Conservation (phyloP, 2,329 filamentous ascomycete genomes). For the Stylonectria norvegica region DNA sequence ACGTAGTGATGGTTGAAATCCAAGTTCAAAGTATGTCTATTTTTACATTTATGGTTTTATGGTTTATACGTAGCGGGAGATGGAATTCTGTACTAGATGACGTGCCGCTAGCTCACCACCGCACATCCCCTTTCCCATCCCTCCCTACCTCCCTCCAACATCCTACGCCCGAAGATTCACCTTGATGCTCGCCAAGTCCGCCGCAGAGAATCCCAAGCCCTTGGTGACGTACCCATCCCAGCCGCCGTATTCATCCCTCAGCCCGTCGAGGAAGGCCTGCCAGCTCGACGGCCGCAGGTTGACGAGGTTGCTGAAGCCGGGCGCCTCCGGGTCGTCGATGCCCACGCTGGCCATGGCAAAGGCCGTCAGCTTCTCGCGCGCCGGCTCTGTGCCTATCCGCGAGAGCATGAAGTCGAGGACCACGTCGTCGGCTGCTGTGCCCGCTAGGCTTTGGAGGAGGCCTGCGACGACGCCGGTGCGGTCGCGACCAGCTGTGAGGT, state of each 20-base stretch:
- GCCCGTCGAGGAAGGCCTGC: slow-evolving; percentile 42
- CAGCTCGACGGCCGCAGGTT: slow-evolving; percentile 44
- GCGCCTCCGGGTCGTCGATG: slow-evolving; percentile 35
- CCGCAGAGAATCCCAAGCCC: slow-evolving; percentile 43
- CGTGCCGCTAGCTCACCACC: no score
- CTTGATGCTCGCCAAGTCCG: slow-evolving; percentile 47
- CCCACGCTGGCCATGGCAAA: slow-evolving; percentile 40
- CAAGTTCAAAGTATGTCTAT: no score
- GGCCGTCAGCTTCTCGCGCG: slow-evolving; percentile 44
- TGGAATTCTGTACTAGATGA: no score
- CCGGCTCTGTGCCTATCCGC: slow-evolving; percentile 50
- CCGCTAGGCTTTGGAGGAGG: slow-evolving; percentile 49
- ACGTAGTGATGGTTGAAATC: no score
- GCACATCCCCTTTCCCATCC: no score
- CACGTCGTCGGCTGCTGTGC: slow-evolving; percentile 40
- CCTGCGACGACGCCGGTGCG: slow-evolving; percentile 51
- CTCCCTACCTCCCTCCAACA: no score
- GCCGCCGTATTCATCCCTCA: slow-evolving; percentile 44
- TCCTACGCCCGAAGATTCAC: slow-evolving; percentile 36
- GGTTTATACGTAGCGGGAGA: no score
- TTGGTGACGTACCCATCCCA: slow-evolving; percentile 47
- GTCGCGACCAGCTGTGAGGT: slow-evolving; percentile 47
- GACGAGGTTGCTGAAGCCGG: slow-evolving; percentile 49
- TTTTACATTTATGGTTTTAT: no score
- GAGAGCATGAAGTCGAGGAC: slow-evolving; percentile 52